A percentile compares a stretch with the other conserved stretches of the same genome.
Conservation (phyloP, 2,329 filamentous ascomycete genomes). For the Endoconidiophora polonica region DNA sequence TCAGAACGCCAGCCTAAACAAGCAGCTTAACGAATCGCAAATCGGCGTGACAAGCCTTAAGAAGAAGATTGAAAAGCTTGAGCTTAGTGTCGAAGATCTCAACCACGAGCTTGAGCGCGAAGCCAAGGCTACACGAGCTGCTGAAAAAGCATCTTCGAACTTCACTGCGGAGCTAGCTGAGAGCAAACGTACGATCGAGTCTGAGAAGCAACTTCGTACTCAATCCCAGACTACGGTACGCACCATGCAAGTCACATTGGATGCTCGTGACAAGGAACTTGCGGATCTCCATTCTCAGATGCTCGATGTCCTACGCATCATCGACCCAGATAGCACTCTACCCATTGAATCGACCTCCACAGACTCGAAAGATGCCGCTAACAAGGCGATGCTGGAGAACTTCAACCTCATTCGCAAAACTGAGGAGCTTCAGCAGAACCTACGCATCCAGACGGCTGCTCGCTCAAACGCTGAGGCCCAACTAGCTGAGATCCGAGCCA, state of each 20-base stretch:
- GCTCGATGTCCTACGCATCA: conserved; percentile 67
- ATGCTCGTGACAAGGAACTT: conserved; percentile 65
- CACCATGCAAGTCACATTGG: conserved; percentile 62
- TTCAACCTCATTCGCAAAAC: conserved; percentile 78
- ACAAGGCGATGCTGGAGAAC: conserved; percentile 52
- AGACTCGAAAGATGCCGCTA: conserved; percentile 26
- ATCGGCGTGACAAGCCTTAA: conserved; percentile 68
- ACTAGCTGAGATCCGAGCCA: conserved; percentile 55
- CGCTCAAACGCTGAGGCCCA: conserved; percentile 71
- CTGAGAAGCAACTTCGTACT: conserved; percentile 66
- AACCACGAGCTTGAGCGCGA: conserved; percentile 84
- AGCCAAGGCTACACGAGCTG: conserved; percentile 75
- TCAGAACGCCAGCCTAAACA: conserved; percentile 61
- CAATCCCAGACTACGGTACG: conserved; percentile 78
- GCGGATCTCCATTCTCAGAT: conserved; percentile 65
- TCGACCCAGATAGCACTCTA: conserved; percentile 58
- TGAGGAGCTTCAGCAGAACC: conserved; percentile 73
- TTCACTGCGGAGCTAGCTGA: conserved; percentile 73
- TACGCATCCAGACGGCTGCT: conserved; percentile 68
- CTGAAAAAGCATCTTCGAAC: conserved; percentile 72
- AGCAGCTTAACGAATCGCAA: conserved; percentile 75
- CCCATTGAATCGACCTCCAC: conserved; percentile 38
- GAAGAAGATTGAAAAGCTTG: conserved; percentile 87
- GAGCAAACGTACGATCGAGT: conserved; percentile 75
- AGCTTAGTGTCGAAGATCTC: conserved; percentile 74